Conservation (phyloP, 768 basidiomycete species). For the Mycena filopes region DNA sequence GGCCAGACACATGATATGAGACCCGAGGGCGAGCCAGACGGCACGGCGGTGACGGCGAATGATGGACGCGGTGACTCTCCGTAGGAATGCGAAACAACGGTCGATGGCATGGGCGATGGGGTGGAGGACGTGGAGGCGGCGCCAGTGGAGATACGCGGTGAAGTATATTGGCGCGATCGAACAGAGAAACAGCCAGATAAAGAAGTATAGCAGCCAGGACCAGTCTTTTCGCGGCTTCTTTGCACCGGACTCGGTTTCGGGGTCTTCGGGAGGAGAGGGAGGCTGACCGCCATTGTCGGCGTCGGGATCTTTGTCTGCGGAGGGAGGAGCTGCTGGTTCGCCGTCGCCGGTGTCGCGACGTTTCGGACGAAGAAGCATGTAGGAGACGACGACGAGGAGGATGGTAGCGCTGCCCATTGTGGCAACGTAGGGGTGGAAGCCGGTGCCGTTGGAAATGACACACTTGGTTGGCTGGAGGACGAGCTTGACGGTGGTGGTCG, state of each 20-base stretch:
- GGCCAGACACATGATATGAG: too few relatives aligned
- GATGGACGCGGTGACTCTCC: too few relatives aligned
- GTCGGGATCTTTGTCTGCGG: not conserved
- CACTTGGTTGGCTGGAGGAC: slow-evolving; percentile 11
- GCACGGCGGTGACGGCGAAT: too few relatives aligned
- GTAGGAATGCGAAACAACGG: too few relatives aligned
- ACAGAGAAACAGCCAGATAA: not conserved
- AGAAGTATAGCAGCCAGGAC: not conserved
- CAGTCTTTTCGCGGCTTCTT: not conserved
- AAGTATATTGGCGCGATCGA: not conserved
- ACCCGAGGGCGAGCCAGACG: too few relatives aligned
- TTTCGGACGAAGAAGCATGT: slow-evolving; percentile 14
- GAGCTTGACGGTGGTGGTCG: not conserved
- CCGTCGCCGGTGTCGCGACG: not conserved
- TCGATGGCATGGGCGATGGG: too few relatives aligned
- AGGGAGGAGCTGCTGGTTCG: not conserved
- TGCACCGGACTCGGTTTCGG: not conserved
- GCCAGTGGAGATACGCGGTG: not conserved
- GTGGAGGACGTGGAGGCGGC: too few relatives aligned
- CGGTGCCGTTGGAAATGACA: not conserved
- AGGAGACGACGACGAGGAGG: not conserved
- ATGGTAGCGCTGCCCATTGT: slow-evolving; percentile 1
- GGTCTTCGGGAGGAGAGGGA: not conserved
- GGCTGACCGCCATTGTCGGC: too few relatives aligned
- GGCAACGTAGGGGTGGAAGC: not conserved